These are phyloP conservation scores for Dictyostelium citrinum DNA, from an alignment of 78 protist genomes.

Conservation along the genomic window DNA sequence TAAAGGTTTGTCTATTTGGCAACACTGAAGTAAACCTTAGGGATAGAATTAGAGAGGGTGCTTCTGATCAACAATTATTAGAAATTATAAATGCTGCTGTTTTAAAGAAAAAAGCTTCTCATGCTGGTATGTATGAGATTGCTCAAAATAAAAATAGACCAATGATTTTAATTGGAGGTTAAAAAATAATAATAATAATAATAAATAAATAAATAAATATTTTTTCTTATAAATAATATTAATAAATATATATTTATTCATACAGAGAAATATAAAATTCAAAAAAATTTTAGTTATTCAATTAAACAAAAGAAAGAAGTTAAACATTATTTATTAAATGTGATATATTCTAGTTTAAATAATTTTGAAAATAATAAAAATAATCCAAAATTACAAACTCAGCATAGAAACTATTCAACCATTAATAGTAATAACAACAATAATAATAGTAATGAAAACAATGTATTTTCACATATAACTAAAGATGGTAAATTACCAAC, in stretches of 20 bases:
- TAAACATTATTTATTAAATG: not conserved
- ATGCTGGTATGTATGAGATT: conserved; percentile 90
- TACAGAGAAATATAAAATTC: not conserved
- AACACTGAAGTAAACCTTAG: conserved; percentile 80
- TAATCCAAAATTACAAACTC: not conserved
- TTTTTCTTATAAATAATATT: no score
- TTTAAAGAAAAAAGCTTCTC: conserved; percentile 70
- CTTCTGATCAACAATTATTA: conserved; percentile 63
- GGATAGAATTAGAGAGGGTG: conserved; percentile 85
- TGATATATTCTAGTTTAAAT: not conserved
- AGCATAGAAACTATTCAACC: not conserved
- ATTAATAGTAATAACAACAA: not conserved
- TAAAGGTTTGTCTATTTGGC: conserved; percentile 95
- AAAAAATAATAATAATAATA: not conserved
- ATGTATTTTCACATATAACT: conserved; percentile 48
- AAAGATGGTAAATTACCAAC: conserved; percentile 31
- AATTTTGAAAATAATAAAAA: not conserved
- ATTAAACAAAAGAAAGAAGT: not conserved
- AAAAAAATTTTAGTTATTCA: not conserved
- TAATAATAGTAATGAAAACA: not conserved
- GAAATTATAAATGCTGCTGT: conserved; percentile 69
- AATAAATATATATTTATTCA: no score
- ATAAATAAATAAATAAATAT: no score
- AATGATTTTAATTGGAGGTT: conserved; percentile 93
- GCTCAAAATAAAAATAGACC: conserved; percentile 85